These are phyloP conservation scores for Colletotrichum sp. DNA, from an alignment of 2,329 filamentous ascomycete species.

Conservation along the genomic window DNA sequence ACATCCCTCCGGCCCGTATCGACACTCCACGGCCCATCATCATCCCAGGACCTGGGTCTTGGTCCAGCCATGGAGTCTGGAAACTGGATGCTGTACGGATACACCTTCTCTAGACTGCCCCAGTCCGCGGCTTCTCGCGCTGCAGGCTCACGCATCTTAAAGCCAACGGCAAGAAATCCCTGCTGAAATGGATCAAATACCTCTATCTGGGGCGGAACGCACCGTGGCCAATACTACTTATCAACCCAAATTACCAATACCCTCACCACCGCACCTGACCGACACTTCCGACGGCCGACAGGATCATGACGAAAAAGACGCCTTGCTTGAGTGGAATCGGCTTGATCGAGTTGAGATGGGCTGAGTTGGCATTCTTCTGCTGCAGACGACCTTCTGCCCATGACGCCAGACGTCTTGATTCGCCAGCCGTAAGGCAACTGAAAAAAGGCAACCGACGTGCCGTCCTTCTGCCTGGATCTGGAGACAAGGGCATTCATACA, in stretches of 20 bases:
- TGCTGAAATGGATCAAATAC: not conserved
- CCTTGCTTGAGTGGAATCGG: not conserved
- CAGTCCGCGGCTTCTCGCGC: not conserved
- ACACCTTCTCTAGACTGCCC: not conserved
- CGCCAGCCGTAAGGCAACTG: slow-evolving; percentile 2
- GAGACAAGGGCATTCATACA: not conserved
- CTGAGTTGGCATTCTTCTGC: not conserved
- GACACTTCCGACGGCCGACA: not conserved
- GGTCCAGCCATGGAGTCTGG: not conserved
- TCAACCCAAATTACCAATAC: not conserved
- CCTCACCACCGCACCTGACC: not conserved
- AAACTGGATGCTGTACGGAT: not conserved
- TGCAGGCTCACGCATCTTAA: not conserved
- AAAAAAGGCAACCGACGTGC: not conserved
- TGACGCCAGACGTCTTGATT: not conserved
- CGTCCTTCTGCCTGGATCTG: slow-evolving; percentile 7
- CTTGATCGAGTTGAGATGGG: not conserved
- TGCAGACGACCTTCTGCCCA: not conserved
- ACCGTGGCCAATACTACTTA: not conserved
- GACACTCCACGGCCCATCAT: not conserved
- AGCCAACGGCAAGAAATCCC: not conserved
- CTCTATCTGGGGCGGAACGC: not conserved
- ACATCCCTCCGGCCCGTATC: not conserved
- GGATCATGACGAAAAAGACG: not conserved
- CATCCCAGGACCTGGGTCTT: not conserved